These are phyloP conservation scores for Citrus mangshanensis DNA, from an alignment of 345 rosid genomes.

Conservation along the genomic window DNA sequence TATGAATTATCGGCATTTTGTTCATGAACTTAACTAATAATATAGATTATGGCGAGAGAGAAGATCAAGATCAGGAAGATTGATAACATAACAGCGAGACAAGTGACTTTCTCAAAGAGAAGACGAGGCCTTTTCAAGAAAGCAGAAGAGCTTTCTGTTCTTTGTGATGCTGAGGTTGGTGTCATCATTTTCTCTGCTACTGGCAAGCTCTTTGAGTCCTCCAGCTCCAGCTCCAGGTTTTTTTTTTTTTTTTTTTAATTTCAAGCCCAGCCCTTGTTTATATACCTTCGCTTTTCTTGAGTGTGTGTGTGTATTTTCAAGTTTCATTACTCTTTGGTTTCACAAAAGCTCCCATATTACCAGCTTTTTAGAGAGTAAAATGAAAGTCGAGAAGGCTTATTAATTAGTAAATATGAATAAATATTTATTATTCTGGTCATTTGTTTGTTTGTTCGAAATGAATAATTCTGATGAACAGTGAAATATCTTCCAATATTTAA, in stretches of 20 bases:
- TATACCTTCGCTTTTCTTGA: not conserved
- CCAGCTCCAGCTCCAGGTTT: constrained; percentile 53
- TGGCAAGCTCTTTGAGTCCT: constrained; percentile 48
- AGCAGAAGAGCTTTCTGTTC: constrained; percentile 56
- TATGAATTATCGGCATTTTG: not conserved
- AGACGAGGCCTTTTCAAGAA: constrained; percentile 55
- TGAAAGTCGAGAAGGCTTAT: too few species aligned
- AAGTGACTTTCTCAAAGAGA: constrained; percentile 58
- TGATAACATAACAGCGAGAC: constrained; percentile 52
- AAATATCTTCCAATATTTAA: too few species aligned
- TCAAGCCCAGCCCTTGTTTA: too few species aligned
- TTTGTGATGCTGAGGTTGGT: constrained; percentile 55
- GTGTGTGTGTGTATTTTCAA: too few species aligned
- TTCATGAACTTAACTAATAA: not conserved
- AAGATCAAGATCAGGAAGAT: constrained; percentile 54
- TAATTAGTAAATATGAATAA: too few species aligned
- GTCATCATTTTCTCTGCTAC: constrained; percentile 51
- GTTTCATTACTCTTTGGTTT: not conserved
- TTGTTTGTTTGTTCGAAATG: too few species aligned
- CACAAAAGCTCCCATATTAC: not conserved
- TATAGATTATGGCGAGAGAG: constrained; percentile 45
- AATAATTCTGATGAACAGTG: too few species aligned
- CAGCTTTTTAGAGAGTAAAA: not conserved
- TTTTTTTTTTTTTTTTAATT: not conserved
- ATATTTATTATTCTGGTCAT: too few species aligned